Evolutionary conservation across 2,329 filamentous ascomycete species (phyloP).

Genomic region (Magnaporthiopsis rhizophila): DNA sequence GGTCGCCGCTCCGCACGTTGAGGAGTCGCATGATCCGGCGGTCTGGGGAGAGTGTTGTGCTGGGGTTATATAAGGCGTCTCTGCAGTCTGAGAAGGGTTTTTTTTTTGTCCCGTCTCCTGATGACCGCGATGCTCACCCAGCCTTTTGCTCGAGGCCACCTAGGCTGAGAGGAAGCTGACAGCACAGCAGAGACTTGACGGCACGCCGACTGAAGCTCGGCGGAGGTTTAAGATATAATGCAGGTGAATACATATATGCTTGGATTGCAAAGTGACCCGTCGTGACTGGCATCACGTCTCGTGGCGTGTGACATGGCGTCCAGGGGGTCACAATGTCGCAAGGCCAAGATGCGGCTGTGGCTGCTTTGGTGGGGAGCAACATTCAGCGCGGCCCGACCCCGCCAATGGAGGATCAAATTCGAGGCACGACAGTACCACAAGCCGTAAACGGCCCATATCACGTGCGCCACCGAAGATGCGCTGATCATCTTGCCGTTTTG

Average conservation of each 20-base stretch:
- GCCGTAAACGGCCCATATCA: not conserved
- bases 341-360: not conserved
- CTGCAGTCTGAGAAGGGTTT: too few relatives aligned
- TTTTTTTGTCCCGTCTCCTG: too few relatives aligned
- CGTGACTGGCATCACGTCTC: not conserved
- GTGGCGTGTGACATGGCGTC: not conserved
- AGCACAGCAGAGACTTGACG: not conserved
- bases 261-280: too few relatives aligned
- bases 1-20: constrained; percentile 6
- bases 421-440: not conserved
- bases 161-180: too few relatives aligned
- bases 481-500: too few relatives aligned
- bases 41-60: too few relatives aligned
- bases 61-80: too few relatives aligned
- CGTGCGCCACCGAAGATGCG: not conserved
- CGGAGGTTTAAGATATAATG: not conserved
- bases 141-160: not conserved
- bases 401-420: not conserved
- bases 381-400: not conserved
- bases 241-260: not conserved
- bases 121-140: not conserved
- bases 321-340: not conserved
- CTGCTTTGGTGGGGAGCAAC: not conserved
- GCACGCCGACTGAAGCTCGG: not conserved
- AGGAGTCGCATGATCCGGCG: constrained; percentile 3